These are phyloP conservation scores for Candida mattraensis DNA, from an alignment of 805 yeast species.

Conservation along the genomic window DNA sequence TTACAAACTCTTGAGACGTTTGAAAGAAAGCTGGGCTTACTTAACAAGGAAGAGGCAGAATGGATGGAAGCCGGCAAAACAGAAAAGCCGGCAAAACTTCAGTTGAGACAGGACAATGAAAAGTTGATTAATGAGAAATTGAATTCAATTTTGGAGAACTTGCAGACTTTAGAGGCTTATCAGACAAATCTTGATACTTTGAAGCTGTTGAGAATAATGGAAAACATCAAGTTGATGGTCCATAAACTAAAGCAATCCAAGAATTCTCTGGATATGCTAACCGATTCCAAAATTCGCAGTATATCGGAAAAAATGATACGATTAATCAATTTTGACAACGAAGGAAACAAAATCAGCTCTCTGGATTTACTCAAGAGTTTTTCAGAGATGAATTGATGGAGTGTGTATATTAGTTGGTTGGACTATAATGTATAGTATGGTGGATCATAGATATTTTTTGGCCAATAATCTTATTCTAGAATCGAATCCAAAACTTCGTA, in stretches of 20 bases:
- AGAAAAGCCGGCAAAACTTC: conserved; percentile 12
- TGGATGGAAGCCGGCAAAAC: conserved; percentile 38
- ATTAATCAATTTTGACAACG: conserved; percentile 19
- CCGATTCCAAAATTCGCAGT: conserved; percentile 21
- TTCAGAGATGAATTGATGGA: conserved; percentile 19
- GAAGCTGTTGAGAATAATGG: conserved; percentile 28
- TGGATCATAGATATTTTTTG: conserved; percentile 61
- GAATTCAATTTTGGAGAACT: conserved; percentile 17
- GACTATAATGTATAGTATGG: conserved; percentile 12
- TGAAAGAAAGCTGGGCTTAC: conserved; percentile 40
- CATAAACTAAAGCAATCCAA: conserved; percentile 29
- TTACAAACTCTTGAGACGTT: conserved; percentile 46
- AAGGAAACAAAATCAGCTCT: conserved; percentile 31
- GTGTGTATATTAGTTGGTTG: conserved; percentile 19
- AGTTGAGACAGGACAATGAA: conserved; percentile 11
- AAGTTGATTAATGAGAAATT: conserved; percentile 11
- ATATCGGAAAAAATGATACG: conserved; percentile 23
- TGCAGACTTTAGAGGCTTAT: conserved; percentile 12
- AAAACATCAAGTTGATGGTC: conserved; percentile 36
- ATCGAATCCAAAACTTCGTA: conserved; percentile 74
- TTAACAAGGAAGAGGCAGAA: conserved; percentile 45
- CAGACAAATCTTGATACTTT: conserved; percentile 10
- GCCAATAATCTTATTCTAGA: conserved; percentile 68
- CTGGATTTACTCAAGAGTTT: conserved; percentile 37
- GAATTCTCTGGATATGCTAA: conserved; percentile 20